Evolutionary conservation across 805 yeast genomes (phyloP), one percentile per base, ranked within the genome.

Genomic region (Hanseniaspora hatyaiensis): DNA sequence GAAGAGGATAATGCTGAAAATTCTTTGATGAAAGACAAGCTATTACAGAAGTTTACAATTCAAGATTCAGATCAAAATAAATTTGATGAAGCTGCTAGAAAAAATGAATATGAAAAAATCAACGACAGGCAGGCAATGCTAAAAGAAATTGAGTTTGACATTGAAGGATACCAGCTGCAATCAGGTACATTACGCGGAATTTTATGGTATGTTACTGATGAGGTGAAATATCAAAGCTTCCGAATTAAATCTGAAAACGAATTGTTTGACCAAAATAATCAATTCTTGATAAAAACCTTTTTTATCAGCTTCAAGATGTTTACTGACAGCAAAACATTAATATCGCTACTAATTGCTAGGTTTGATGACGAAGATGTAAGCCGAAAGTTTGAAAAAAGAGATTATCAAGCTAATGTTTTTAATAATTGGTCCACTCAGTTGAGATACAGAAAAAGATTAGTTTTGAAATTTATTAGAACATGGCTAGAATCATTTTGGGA

Each of bases 401-500:
- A 45, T 19, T 45, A 23, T 23, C 34, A 37, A n/a, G 32, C 41
- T 5, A 31, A 19, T 31, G 20, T 16, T 19, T 45, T 45, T 20
- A 45, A 40, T 16, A 45, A 45, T 20, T 45, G 49, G 49, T 67
- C 71, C 50, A 66, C 72, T 16, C 65, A 71, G 53, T 53, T 75
- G 33, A 77, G 73, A 55, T 78, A 71, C 52, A 71, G 92, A 59
- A 67, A 89, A 57, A 75, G 77, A 52, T 63, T 81, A 40, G 77
- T 86, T 33, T 76, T 80, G 54, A 75, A 74, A 53, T 70, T 81
- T 60, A 75, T 87, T 58, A 82, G 78, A 59, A 67, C 75, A 30
- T 89, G 98, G 98, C 65, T 89, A 61, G 94, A 86, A 61, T 80
- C 92, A 44, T 87, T 82, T 59, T 89, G 96, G 96, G 75, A 78